Evolutionary conservation across 495 filamentous ascomycete genomes (phyloP).

Genomic region (Aspergillus affinis): DNA sequence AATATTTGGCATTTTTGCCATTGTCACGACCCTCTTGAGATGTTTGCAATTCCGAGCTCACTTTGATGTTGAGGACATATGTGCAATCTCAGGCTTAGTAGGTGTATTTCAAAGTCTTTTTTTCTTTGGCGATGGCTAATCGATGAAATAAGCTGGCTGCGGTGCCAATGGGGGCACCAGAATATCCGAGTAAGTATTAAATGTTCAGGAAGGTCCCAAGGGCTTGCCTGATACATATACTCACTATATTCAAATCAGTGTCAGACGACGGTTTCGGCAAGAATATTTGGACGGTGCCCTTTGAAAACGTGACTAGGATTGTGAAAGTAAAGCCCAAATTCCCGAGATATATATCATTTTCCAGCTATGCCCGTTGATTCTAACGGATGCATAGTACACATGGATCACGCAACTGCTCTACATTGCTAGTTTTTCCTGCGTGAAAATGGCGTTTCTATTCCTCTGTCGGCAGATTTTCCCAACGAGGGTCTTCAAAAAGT

Average conservation of each 20-base stretch:
- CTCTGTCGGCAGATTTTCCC: constrained; percentile 13
- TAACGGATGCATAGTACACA: not conserved
- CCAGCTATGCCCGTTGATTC: not conserved
- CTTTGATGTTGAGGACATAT: constrained; percentile 14
- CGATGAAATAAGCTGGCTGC: not conserved
- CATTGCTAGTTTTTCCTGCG: not conserved
- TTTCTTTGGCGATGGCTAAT: not conserved
- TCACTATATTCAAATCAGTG: constrained; percentile 1
- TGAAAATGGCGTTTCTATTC: constrained; percentile 10
- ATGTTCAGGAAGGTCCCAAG: not conserved
- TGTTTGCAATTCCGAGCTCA: constrained; percentile 7
- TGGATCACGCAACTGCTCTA: constrained; percentile 8
- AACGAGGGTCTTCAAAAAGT: not conserved
- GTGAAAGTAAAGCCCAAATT: not conserved
- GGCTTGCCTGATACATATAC: not conserved
- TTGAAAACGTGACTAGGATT: constrained; percentile 10
- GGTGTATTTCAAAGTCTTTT: not conserved
- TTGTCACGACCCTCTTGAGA: constrained; percentile 10
- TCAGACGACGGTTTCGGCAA: constrained; percentile 8
- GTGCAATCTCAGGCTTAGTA: constrained; percentile 14
- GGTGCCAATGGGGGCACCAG: constrained; percentile 8
- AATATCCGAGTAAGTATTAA: constrained; percentile 5
- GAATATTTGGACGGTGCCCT: constrained; percentile 8
- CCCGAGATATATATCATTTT: not conserved
- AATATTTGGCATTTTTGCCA: constrained; percentile 13